Percentiles rank a stretch among this genome's conserved stretches.
Evolutionary conservation across 2,329 filamentous ascomycete genomes (phyloP).

Genomic region (Colletotrichum kahawae): DNA sequence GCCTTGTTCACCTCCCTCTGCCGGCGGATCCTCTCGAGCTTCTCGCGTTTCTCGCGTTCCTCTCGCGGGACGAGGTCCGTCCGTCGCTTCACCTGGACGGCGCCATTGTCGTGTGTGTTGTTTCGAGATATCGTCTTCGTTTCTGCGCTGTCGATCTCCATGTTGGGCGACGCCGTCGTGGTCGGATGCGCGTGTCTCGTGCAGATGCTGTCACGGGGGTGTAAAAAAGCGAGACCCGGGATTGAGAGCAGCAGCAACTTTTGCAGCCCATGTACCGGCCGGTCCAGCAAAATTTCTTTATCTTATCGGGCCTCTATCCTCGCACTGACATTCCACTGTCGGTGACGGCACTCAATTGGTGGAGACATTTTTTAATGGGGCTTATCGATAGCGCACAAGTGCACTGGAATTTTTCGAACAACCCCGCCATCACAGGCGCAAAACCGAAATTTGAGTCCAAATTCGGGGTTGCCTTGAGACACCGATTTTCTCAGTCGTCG

Average conservation of each 20-base stretch:
- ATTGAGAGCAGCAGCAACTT: not conserved
- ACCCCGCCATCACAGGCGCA: conserved; percentile 11
- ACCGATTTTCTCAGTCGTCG: not conserved
- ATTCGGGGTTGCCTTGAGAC: not conserved
- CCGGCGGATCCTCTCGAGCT: conserved; percentile 56
- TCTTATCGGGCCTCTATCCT: conserved; percentile 3
- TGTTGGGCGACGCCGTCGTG: conserved; percentile 25
- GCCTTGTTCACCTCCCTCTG: conserved; percentile 69
- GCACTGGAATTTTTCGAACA: not conserved
- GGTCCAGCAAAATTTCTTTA: conserved; percentile 11
- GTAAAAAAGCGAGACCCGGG: not conserved
- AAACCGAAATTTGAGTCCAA: conserved; percentile 4
- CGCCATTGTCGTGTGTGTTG: conserved; percentile 54
- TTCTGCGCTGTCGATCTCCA: conserved; percentile 41
- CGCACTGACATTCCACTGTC: conserved; percentile 29
- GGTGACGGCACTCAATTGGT: conserved; percentile 27
- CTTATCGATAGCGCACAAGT: conserved; percentile 43
- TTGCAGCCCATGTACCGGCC: not conserved
- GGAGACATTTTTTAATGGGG: not conserved
- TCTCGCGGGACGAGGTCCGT: conserved; percentile 57
- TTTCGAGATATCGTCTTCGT: conserved; percentile 38
- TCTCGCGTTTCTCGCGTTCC: conserved; percentile 55
- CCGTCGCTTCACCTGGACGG: conserved; percentile 53
- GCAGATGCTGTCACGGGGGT: not conserved
- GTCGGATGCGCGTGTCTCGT: not conserved